Conservation (phyloP, 495 filamentous ascomycete species). For the Baudoinia panamericana region DNA sequence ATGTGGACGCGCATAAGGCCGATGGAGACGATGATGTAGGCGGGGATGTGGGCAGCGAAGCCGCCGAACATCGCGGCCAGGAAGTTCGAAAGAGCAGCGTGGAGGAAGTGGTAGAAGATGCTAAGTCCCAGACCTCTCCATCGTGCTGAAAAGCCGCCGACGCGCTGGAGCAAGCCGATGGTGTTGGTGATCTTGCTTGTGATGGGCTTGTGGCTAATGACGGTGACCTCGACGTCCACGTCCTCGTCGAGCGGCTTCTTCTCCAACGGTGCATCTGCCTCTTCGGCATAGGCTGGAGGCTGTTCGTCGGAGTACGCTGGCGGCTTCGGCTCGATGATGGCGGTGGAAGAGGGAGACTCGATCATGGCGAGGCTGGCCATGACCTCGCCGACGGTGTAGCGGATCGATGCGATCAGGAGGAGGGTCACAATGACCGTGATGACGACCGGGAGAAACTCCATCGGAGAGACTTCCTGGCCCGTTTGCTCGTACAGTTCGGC, state of each 20-base stretch:
- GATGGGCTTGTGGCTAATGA: slow-evolving; percentile 40
- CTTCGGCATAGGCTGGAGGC: slow-evolving; percentile 24
- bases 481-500: slow-evolving; percentile 10
- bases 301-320: slow-evolving; percentile 3
- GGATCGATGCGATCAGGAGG: slow-evolving; percentile 24
- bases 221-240: slow-evolving; percentile 17
- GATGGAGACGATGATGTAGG: slow-evolving; percentile 30
- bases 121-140: slow-evolving; percentile 45
- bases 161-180: slow-evolving; percentile 42
- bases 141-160: slow-evolving; percentile 41
- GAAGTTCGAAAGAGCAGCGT: slow-evolving; percentile 19
- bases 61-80: slow-evolving; percentile 23
- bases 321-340: slow-evolving; percentile 38
- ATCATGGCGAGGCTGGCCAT: slow-evolving; percentile 48
- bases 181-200: slow-evolving; percentile 46
- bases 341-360: slow-evolving; percentile 46
- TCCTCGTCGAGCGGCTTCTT: slow-evolving; percentile 24
- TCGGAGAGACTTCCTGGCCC: slow-evolving; percentile 5
- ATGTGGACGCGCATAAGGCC: slow-evolving; percentile 39
- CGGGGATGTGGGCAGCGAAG: slow-evolving; percentile 30
- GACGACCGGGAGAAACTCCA: slow-evolving; percentile 13
- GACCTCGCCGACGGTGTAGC: slow-evolving; percentile 47
- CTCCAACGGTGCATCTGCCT: slow-evolving; percentile 19
- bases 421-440: slow-evolving; percentile 19
- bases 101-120: slow-evolving; percentile 27